Evolutionary conservation across 108 stramenopile genomes (phyloP).

Genomic region (Aureococcus anophagefferens): DNA sequence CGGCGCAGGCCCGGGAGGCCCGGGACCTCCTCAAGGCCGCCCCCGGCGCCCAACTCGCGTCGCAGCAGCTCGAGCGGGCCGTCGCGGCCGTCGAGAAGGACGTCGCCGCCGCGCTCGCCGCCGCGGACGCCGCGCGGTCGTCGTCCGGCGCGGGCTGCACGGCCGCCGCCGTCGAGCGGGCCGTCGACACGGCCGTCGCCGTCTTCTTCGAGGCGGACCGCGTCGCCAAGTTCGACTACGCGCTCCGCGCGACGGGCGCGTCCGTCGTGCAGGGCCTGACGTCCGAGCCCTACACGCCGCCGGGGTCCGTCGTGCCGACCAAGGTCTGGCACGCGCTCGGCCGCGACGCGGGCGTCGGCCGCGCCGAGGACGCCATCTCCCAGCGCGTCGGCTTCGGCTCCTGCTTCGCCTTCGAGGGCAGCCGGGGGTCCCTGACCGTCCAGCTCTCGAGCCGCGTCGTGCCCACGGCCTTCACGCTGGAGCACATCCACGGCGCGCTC

Average conservation of each 20-base stretch:
- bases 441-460: slow-evolving; percentile 1
- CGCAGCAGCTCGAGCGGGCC: too few species aligned
- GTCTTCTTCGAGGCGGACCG: too few species aligned
- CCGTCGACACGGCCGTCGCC: too few species aligned
- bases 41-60: too few species aligned
- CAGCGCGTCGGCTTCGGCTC: neutral
- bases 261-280: slow-evolving; percentile 8
- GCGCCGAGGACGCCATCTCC: slow-evolving; percentile 13
- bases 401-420: slow-evolving; percentile 4
- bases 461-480: slow-evolving; percentile 6
- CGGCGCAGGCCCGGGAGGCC: too few species aligned
- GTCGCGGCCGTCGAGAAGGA: too few species aligned
- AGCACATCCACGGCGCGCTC: slow-evolving; percentile 12
- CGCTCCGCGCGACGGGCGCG: slow-evolving; percentile 15
- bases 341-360: slow-evolving; percentile 18
- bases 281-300: slow-evolving; percentile 15
- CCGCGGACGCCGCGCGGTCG: too few species aligned
- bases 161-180: too few species aligned
- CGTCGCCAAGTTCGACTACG: slow-evolving; percentile 13
- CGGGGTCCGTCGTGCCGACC: neutral
- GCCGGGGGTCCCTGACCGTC: slow-evolving; percentile 11
- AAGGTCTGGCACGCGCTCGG: slow-evolving; percentile 15
- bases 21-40: too few species aligned
- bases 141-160: too few species aligned
- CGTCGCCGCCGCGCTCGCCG: too few species aligned